Evolutionary conservation across 2,329 filamentous ascomycete genomes (phyloP), one percentile per base, ranked within the genome.

Genomic region (Calonectria honghensis): DNA sequence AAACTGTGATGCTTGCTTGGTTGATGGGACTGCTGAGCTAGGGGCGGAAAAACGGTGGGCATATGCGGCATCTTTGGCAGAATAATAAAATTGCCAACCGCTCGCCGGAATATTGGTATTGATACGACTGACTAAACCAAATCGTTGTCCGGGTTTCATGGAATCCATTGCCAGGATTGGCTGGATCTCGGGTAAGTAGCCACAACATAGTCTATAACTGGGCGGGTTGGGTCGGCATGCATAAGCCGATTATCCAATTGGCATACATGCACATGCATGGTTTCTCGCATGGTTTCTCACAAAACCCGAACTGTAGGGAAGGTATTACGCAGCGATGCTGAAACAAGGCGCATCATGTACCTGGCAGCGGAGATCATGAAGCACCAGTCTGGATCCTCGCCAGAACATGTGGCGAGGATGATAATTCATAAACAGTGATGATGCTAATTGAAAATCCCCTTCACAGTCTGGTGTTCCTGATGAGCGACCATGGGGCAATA

Each of bases 401-500:
- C 14, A 41, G 20, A 41, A 41, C 24, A 41, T 7, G 20, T 29
- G 35, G 24, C 6, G 24, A 6, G 7, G 11, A 63, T 7, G 35
- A 29, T 27, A 63, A 27, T 27, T 63, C 13, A 63, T 63, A 63
- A 29, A 63, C 24, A 63, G 39, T 63, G 35, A 41, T 29, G 37
- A 29, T 63, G 57, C 57, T 63, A 63, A 63, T 37, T 27, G 27
- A 27, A 27, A 41, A 13, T 27, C 57, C 35, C 24, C 57, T 29
- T 63, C 24, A 63, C 37, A 41, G 7, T 63, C 57, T 63, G 57
- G 16, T 63, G 24, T 39, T 24, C n/a, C 24, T 16, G 35, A 27
- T 37, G n/a, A 24, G 57, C 57, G 2, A 63, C 39, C 24, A 27
- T 20, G 27, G 50, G 54, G n/a, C 63, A 73, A n/a, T 31, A 65